phyloP scores from a whole-genome alignment of 2,329 filamentous ascomycete species.

The Tolypocladium ophioglossoides region DNA sequence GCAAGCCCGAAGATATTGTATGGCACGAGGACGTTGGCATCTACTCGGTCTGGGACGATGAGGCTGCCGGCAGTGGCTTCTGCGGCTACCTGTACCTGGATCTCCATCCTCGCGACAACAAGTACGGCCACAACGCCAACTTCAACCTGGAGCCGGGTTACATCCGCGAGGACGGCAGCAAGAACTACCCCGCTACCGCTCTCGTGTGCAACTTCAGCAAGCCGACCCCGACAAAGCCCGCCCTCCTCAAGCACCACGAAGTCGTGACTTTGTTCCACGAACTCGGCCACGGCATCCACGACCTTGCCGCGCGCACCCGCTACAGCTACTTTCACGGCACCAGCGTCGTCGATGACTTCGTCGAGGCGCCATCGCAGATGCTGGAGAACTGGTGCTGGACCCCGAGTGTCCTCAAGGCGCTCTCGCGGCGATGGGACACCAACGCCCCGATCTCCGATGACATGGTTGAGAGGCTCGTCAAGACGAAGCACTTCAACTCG shows the following conservation, averaged over 20 bases:
- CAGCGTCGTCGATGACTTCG: conserved; percentile 55
- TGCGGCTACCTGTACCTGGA: conserved; percentile 78
- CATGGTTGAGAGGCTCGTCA: conserved; percentile 62
- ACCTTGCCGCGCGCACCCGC: conserved; percentile 50
- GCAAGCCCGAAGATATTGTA: conserved; percentile 59
- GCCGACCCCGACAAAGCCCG: conserved; percentile 64
- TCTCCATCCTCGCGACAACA: conserved; percentile 68
- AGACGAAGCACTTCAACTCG: conserved; percentile 72
- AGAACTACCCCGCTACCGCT: conserved; percentile 67
- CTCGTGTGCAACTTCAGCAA: conserved; percentile 83
- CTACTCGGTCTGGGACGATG: conserved; percentile 75
- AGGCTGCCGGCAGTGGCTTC: conserved; percentile 58
- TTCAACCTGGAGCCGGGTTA: conserved; percentile 72
- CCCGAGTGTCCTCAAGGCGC: conserved; percentile 49
- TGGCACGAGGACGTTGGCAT: conserved; percentile 81
- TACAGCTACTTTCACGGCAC: conserved; percentile 61
- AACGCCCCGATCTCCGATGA: conserved; percentile 62
- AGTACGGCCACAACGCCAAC: conserved; percentile 79
- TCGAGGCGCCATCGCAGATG: conserved; percentile 64
- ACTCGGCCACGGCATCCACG: conserved; percentile 61
- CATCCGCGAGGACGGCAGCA: conserved; percentile 53
- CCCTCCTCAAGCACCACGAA: conserved; percentile 72
- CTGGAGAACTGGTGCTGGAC: conserved; percentile 70
- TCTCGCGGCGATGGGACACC: conserved; percentile 66
- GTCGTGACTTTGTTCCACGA: conserved; percentile 78